A percentile compares a stretch with the other conserved stretches of the same genome.
Conservation (phyloP, 306 rosid genomes). For the Vachellia pachyceras region DNA sequence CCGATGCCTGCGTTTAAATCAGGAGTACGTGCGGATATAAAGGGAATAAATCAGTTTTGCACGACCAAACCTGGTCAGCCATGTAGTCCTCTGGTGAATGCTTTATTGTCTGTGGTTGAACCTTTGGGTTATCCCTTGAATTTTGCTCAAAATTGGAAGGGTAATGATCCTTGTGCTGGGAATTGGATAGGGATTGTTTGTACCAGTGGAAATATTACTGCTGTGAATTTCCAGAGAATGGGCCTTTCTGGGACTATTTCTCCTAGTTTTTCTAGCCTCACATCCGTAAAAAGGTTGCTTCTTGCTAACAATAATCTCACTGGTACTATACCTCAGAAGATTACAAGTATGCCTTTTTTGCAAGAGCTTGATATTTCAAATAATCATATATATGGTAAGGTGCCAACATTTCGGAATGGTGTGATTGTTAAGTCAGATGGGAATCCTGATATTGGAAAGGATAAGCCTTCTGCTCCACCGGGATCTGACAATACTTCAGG, state of each 20-base stretch:
- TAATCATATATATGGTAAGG: slow-evolving; percentile 58
- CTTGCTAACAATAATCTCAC: slow-evolving; percentile 56
- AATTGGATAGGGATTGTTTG: slow-evolving; percentile 67
- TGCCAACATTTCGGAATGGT: slow-evolving; percentile 53
- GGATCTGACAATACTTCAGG: slow-evolving; percentile 4
- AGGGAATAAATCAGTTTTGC: slow-evolving; percentile 58
- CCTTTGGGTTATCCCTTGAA: slow-evolving; percentile 62
- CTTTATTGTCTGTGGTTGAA: slow-evolving; percentile 50
- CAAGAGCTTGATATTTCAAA: slow-evolving; percentile 61
- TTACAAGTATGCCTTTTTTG: slow-evolving; percentile 53
- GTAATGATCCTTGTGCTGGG: slow-evolving; percentile 72
- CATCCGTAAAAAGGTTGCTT: slow-evolving; percentile 49
- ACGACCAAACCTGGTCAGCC: slow-evolving; percentile 36
- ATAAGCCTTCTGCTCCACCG: slow-evolving; percentile 32
- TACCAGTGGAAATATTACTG: slow-evolving; percentile 39
- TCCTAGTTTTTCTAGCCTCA: slow-evolving; percentile 52
- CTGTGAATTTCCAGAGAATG: slow-evolving; percentile 63
- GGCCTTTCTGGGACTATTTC: slow-evolving; percentile 74
- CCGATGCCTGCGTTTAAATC: slow-evolving; percentile 54
- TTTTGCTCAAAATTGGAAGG: slow-evolving; percentile 69
- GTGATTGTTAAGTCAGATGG: slow-evolving; percentile 52
- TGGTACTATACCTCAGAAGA: slow-evolving; percentile 68
- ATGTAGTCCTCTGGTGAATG: slow-evolving; percentile 62
- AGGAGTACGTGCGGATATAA: slow-evolving; percentile 51
- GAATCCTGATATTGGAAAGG: slow-evolving; percentile 72